Conservation (phyloP, 306 rosid genomes). For the Dalbergia cochinchinensis region DNA sequence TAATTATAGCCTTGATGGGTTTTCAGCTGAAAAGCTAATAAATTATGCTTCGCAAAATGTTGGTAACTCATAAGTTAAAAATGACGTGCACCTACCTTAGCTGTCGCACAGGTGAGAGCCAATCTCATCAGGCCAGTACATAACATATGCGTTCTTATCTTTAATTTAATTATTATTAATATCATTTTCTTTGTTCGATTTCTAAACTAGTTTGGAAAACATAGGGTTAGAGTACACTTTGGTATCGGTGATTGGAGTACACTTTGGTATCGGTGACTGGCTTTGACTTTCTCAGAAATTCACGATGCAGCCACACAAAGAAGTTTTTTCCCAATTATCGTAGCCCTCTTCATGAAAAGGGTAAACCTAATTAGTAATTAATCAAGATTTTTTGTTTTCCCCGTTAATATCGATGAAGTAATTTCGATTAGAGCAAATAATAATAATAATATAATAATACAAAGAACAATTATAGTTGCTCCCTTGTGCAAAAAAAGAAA, state of each 20-base stretch:
- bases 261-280: not conserved
- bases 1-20: not conserved
- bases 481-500: too few relatives aligned
- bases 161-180: not conserved
- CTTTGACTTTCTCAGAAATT: not conserved
- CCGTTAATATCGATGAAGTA: too few relatives aligned
- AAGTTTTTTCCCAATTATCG: not conserved
- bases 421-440: too few relatives aligned
- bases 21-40: not conserved
- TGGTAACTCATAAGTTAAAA: slow-evolving; percentile 23
- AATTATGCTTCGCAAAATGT: slow-evolving; percentile 26
- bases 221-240: slow-evolving; percentile 1
- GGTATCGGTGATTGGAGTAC: not conserved
- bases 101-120: not conserved
- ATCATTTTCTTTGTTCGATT: not conserved
- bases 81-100: slow-evolving; percentile 29
- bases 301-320: too few relatives aligned
- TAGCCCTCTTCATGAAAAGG: not conserved
- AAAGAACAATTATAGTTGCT: not conserved
- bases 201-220: not conserved
- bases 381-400: too few relatives aligned
- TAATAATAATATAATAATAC: too few relatives aligned
- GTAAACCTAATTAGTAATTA: too few relatives aligned
- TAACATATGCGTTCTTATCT: not conserved
- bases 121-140: slow-evolving; percentile 40